Base-by-base conservation (phyloP, 805 yeast species). In the Starmerella powellii region DNA sequence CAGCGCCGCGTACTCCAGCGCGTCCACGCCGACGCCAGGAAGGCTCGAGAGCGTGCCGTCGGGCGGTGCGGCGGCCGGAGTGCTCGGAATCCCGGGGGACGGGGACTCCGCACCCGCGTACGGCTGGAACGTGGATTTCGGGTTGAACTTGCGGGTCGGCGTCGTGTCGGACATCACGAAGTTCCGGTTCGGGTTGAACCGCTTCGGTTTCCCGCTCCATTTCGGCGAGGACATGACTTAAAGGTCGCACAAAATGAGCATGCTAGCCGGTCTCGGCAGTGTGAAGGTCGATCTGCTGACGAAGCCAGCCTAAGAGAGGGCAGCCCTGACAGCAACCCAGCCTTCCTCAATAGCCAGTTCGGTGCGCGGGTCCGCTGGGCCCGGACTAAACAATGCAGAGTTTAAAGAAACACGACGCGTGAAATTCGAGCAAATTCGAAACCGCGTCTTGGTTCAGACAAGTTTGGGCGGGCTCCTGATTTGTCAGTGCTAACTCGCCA, bases 61-160 rank as follows among this genome's bases (percentile, higher is more conserved):
- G 32, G 18, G 32, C 24, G 29, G 40, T 19, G 8, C 20, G 19
- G 8, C 34, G 16, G 10, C 34, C 34, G 11, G 15, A 20, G 6
- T 15, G 32, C 26, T 10, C 10, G 26, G 26, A 6, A 23, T 26
- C 12, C 26, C 27, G 4, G 38, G 38, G 38, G 31, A 27, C 26
- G 38, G 32, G 23, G 37, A 33, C n/a, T n/a, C 15, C 28, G 34
- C 8, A n/a, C 32, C 33, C 8, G 19, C 18, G 23, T 31, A 23
- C 17, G 48, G 46, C 18, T 29, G 19, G 41, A 49, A 49, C 13
- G 46, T 44, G 19, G 45, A 44, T 20, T 37, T 38, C 27, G 48
- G 50, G 32, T 49, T 49, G 42, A 44, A 49, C 34, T 40, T 39
- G 13, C 49, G 45, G 20, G 39, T 13, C 23, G 43, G 37, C 12